phyloP scores from a whole-genome alignment of 495 filamentous ascomycete species.

The Podospora conica region DNA sequence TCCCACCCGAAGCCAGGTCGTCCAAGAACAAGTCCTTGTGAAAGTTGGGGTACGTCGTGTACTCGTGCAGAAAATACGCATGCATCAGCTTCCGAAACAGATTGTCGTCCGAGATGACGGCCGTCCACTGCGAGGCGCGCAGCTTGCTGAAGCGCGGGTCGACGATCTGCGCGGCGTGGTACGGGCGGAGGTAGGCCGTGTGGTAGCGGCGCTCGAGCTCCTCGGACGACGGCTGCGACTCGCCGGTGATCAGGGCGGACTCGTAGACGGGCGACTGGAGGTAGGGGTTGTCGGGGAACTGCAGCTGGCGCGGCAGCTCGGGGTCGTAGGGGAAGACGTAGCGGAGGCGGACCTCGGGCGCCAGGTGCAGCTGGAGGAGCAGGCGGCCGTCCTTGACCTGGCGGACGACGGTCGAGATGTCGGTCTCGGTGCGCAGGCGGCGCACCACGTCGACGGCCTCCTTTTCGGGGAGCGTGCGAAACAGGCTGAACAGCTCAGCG shows the following conservation, averaged over 20 bases:
- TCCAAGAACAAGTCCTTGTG: slow-evolving; percentile 26
- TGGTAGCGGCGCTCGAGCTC: background rate
- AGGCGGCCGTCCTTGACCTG: slow-evolving; percentile 28
- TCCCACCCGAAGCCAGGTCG: slow-evolving; percentile 17
- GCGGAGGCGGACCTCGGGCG: slow-evolving; percentile 25
- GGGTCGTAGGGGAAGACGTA: slow-evolving; percentile 29
- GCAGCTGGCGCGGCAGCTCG: slow-evolving; percentile 22
- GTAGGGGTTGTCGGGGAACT: slow-evolving; percentile 24
- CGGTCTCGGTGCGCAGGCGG: slow-evolving; percentile 25
- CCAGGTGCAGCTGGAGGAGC: slow-evolving; percentile 24
- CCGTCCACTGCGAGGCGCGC: slow-evolving; percentile 22
- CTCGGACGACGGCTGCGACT: background rate
- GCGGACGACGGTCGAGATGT: slow-evolving; percentile 24
- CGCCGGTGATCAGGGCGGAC: background rate
- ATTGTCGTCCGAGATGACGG: slow-evolving; percentile 22
- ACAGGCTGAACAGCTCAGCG: slow-evolving; percentile 23
- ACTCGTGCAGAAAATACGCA: slow-evolving; percentile 23
- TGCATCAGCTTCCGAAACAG: slow-evolving; percentile 21
- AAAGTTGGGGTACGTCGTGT: slow-evolving; percentile 24
- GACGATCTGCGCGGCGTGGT: slow-evolving; percentile 24
- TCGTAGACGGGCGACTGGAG: slow-evolving; percentile 26
- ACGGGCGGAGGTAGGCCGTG: slow-evolving; percentile 20
- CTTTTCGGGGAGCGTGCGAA: slow-evolving; percentile 11
- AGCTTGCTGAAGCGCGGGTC: slow-evolving; percentile 21
- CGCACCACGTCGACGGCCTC: slow-evolving; percentile 24